A percentile compares a stretch with the other conserved stretches of the same genome.
phyloP scores from a whole-genome alignment of 768 basidiomycete genomes.

The Sporobolomyces pararoseus region DNA sequence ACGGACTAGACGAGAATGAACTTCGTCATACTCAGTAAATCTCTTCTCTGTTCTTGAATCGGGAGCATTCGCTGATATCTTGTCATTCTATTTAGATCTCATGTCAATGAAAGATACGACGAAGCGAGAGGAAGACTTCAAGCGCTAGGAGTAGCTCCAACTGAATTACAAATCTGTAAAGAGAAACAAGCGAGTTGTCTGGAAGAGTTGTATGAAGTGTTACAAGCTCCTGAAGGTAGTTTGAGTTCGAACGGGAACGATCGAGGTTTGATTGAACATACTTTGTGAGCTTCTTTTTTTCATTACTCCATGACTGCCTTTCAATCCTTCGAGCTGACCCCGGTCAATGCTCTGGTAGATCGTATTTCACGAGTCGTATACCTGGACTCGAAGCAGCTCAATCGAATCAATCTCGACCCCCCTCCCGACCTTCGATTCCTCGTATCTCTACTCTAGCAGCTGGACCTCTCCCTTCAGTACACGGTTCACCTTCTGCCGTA shows the following conservation, averaged over 20 bases:
- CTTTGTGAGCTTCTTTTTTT: constrained; percentile 6
- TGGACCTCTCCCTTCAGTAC: constrained; percentile 1
- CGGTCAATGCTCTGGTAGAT: neutral
- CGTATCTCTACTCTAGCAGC: constrained; percentile 6
- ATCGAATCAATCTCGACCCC: neutral
- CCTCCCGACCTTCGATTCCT: neutral
- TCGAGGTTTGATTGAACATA: constrained; percentile 6
- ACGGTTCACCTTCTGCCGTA: neutral
- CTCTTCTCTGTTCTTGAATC: neutral
- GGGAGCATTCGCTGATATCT: neutral
- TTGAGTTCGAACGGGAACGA: constrained; percentile 27
- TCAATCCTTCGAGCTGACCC: neutral
- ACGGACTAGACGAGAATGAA: constrained; percentile 11
- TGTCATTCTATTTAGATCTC: constrained; percentile 4
- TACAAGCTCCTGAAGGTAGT: neutral
- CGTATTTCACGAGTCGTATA: constrained; percentile 4
- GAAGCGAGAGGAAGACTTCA: constrained; percentile 5
- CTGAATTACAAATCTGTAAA: constrained; percentile 18
- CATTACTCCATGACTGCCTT: neutral
- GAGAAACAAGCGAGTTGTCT: constrained; percentile 25
- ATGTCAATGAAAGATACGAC: constrained; percentile 25
- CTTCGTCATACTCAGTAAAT: constrained; percentile 13
- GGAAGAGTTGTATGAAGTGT: constrained; percentile 28
- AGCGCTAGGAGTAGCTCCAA: neutral
- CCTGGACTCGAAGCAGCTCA: neutral